Evolutionary conservation across 2,329 filamentous ascomycete species (phyloP).

Genomic region (Thielaviopsis musarum): DNA sequence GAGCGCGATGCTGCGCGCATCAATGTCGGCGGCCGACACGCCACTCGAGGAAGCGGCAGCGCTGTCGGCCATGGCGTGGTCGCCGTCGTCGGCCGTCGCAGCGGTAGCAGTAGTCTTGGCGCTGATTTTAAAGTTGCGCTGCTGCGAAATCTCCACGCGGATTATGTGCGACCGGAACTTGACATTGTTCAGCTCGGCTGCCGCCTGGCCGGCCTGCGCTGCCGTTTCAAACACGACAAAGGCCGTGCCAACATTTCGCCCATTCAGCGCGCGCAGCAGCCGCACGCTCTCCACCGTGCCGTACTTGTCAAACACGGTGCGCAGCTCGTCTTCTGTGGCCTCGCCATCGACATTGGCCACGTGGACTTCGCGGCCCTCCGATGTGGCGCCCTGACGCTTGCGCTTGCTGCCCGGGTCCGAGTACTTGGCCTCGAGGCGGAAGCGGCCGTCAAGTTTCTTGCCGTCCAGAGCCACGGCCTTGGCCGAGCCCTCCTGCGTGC

Average conservation of each 20-base stretch:
- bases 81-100: constrained; percentile 16
- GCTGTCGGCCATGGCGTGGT: constrained; percentile 7
- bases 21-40: constrained; percentile 22
- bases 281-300: constrained; percentile 59
- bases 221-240: constrained; percentile 64
- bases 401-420: constrained; percentile 72
- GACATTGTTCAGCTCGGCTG: constrained; percentile 51
- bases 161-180: constrained; percentile 53
- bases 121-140: constrained; percentile 38
- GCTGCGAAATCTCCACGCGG: constrained; percentile 43
- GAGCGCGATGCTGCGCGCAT: constrained; percentile 59
- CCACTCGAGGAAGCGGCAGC: not conserved
- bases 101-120: constrained; percentile 26
- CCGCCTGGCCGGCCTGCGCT: constrained; percentile 49
- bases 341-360: constrained; percentile 50
- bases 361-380: constrained; percentile 79
- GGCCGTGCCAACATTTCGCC: constrained; percentile 58
- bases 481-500: constrained; percentile 46
- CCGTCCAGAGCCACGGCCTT: constrained; percentile 57
- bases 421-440: constrained; percentile 59
- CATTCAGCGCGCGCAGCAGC: constrained; percentile 49
- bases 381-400: constrained; percentile 57
- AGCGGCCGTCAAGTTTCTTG: constrained; percentile 47
- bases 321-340: constrained; percentile 50
- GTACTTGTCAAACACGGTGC: constrained; percentile 54